Percentiles rank a stretch among this genome's conserved stretches.
These are phyloP conservation scores for Lunularia cruciata DNA, from an alignment of 225 moss, liverwort and hornwort genomes.

Conservation along the genomic window DNA sequence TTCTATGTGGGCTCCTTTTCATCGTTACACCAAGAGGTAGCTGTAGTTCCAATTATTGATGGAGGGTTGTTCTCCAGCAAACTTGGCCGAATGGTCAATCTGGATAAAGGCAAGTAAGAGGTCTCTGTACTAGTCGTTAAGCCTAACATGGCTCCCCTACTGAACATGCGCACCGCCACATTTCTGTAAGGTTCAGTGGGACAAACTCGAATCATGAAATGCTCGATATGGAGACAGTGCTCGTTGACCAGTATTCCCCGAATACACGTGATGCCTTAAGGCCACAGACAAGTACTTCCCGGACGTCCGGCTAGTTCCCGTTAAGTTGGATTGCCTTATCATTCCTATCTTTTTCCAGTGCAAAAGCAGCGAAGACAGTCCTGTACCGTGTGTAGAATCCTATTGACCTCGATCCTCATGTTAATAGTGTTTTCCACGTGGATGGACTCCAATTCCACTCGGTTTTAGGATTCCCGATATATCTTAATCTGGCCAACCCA, in stretches of 20 bases:
- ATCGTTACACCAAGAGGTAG: neutral
- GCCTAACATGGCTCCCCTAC: neutral
- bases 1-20: no score
- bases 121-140: neutral
- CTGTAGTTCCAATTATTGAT: neutral
- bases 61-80: neutral
- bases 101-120: neutral
- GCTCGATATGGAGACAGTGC: neutral
- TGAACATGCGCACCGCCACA: neutral
- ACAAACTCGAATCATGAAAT: neutral
- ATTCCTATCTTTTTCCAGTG: no score
- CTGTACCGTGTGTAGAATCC: no score
- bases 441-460: no score
- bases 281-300: no score
- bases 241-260: neutral
- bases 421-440: no score
- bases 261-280: neutral
- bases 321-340: no score
- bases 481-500: no score
- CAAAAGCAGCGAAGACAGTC: no score
- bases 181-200: neutral
- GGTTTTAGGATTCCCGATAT: no score
- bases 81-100: neutral
- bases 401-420: no score
- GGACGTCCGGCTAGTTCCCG: no score